phyloP scores from a whole-genome alignment of 495 filamentous ascomycete species.

The Stereocaulon alpinum region DNA sequence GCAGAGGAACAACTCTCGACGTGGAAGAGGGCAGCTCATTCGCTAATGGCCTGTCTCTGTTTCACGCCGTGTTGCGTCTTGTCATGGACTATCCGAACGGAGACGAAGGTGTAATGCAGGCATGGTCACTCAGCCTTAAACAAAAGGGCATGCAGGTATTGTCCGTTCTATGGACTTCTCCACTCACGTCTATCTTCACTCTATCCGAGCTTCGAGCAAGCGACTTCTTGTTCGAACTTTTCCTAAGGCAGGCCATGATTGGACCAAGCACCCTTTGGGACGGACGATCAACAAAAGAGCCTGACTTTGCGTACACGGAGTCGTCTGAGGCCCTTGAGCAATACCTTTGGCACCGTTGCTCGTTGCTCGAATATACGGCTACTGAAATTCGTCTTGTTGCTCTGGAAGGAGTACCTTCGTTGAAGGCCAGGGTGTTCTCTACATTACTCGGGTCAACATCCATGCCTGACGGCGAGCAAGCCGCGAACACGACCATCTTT shows the following conservation, averaged over 20 bases:
- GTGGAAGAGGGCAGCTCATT: slow-evolving; percentile 55
- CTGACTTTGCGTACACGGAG: slow-evolving; percentile 54
- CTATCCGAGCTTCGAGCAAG: slow-evolving; percentile 66
- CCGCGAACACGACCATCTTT: slow-evolving; percentile 63
- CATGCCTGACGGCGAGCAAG: slow-evolving; percentile 48
- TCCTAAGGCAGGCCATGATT: slow-evolving; percentile 54
- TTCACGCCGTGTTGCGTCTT: slow-evolving; percentile 66
- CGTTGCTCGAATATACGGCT: slow-evolving; percentile 70
- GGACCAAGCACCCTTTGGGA: slow-evolving; percentile 59
- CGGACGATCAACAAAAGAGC: slow-evolving; percentile 38
- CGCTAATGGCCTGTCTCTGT: slow-evolving; percentile 56
- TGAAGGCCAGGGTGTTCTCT: slow-evolving; percentile 67
- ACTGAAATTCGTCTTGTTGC: slow-evolving; percentile 73
- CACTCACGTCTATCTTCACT: slow-evolving; percentile 63
- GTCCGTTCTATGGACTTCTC: slow-evolving; percentile 70
- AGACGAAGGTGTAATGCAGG: slow-evolving; percentile 48
- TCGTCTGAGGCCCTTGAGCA: slow-evolving; percentile 56
- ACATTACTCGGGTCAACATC: slow-evolving; percentile 66
- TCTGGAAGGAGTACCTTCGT: slow-evolving; percentile 55
- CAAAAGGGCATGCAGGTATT: slow-evolving; percentile 67
- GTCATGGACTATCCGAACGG: slow-evolving; percentile 51
- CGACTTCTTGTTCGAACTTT: slow-evolving; percentile 61
- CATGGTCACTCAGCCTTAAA: slow-evolving; percentile 66
- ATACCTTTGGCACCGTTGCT: slow-evolving; percentile 62
- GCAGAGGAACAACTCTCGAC: slow-evolving; percentile 53